phyloP scores from a whole-genome alignment of 352 stramenopile species.

The Globisporangium megalacanthum region DNA sequence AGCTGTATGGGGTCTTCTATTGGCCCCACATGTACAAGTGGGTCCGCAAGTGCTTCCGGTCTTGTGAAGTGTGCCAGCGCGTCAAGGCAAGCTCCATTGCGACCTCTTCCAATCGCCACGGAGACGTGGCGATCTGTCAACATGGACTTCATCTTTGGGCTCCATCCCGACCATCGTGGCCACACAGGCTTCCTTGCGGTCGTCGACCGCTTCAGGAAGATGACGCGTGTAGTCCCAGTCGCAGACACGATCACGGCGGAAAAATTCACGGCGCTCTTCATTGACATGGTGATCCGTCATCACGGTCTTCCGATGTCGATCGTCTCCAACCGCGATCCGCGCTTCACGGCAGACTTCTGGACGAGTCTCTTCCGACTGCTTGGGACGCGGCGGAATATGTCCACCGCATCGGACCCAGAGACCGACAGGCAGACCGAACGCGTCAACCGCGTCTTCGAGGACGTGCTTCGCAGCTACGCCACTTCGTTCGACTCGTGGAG shows the following conservation, averaged over 20 bases:
- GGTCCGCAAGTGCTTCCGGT: neutral
- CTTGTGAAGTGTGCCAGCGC: neutral
- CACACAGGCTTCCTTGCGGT: constrained; percentile 19
- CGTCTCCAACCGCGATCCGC: constrained; percentile 13
- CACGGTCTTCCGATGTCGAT: constrained; percentile 16
- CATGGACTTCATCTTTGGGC: constrained; percentile 9
- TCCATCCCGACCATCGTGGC: neutral
- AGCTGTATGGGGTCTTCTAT: neutral
- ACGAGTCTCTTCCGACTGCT: neutral
- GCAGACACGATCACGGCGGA: constrained; percentile 8
- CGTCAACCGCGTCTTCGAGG: constrained; percentile 1
- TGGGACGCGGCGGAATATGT: constrained; percentile 1
- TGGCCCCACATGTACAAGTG: neutral
- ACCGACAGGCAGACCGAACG: constrained; percentile 13
- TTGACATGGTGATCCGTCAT: constrained; percentile 20
- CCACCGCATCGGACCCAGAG: constrained; percentile 7
- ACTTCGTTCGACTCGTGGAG: constrained; percentile 12
- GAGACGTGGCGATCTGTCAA: neutral
- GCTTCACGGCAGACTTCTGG: constrained; percentile 6
- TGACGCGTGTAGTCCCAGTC: constrained; percentile 15
- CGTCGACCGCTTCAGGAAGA: constrained; percentile 28
- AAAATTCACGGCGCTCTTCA: constrained; percentile 15
- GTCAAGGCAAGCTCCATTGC: neutral
- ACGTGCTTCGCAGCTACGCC: neutral
- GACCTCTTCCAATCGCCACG: neutral